phyloP scores from a whole-genome alignment of 2,329 filamentous ascomycete genomes.

The Grosmannia huntii region DNA sequence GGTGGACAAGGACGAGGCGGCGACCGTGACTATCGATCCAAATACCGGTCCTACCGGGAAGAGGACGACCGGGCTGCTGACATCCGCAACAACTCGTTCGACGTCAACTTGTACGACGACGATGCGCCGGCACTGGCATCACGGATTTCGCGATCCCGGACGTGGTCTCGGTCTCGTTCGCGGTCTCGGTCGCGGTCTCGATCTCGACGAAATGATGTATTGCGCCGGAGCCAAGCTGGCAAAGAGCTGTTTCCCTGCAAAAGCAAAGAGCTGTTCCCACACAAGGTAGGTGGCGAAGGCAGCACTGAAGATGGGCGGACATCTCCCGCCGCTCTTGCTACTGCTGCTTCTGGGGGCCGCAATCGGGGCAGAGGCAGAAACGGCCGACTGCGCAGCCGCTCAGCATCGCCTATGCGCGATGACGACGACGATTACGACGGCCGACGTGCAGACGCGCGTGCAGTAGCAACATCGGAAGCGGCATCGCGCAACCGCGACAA shows the following conservation, averaged over 20 bases:
- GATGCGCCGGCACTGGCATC: constrained; percentile 25
- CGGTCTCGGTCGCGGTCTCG: constrained; percentile 3
- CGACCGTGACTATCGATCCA: constrained; percentile 6
- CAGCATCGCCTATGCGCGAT: constrained; percentile 34
- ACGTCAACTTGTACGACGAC: constrained; percentile 54
- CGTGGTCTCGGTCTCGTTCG: not conserved
- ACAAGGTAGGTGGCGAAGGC: not conserved
- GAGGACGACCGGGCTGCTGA: constrained; percentile 34
- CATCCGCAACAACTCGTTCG: constrained; percentile 42
- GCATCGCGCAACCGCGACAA: constrained; percentile 27
- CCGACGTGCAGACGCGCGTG: constrained; percentile 14
- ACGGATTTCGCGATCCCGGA: constrained; percentile 15
- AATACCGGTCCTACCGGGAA: constrained; percentile 21
- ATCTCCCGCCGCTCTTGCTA: not conserved
- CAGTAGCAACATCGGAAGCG: constrained; percentile 8
- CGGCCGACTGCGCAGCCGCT: constrained; percentile 28
- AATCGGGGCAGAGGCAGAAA: constrained; percentile 20
- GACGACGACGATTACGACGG: constrained; percentile 16
- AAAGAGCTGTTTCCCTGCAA: constrained; percentile 21
- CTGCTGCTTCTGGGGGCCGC: not conserved
- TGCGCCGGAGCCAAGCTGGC: constrained; percentile 27
- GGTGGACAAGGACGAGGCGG: constrained; percentile 32
- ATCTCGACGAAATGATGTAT: constrained; percentile 2
- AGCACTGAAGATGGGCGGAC: not conserved
- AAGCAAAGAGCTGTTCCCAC: constrained; percentile 6